These are phyloP conservation scores for Trichophyton mentagrophytes DNA, from an alignment of 2,329 filamentous ascomycete species.

Conservation along the genomic window DNA sequence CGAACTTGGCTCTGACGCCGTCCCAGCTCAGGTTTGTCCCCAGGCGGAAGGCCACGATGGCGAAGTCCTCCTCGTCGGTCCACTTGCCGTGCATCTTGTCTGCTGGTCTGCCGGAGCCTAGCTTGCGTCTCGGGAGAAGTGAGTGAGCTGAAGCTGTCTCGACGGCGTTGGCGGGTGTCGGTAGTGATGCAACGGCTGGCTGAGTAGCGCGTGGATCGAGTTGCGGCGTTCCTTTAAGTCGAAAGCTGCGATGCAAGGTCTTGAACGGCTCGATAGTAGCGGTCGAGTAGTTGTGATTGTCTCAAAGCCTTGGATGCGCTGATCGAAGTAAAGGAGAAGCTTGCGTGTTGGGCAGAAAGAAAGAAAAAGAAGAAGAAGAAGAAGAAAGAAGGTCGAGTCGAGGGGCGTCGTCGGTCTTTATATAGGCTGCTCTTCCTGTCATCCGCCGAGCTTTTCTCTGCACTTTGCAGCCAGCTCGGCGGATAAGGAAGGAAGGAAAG, in stretches of 20 bases:
- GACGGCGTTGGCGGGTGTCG: not conserved
- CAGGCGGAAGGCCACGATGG: slow-evolving; percentile 12
- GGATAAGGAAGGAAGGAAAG: not conserved
- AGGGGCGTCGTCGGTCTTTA: not conserved
- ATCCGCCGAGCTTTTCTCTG: slow-evolving; percentile 9
- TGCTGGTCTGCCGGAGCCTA: not conserved
- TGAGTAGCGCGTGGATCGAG: not conserved
- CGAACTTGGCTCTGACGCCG: slow-evolving; percentile 9
- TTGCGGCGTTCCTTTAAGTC: not conserved
- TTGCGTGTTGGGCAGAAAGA: not conserved
- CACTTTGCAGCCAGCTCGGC: slow-evolving; percentile 1
- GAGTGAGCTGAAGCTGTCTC: not conserved
- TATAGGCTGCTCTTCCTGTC: not conserved
- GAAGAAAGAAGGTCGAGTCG: not conserved
- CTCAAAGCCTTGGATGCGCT: not conserved
- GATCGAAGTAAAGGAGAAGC: no score
- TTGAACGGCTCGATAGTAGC: not conserved
- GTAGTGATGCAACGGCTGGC: no score
- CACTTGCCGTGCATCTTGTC: slow-evolving; percentile 8
- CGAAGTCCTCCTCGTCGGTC: slow-evolving; percentile 11
- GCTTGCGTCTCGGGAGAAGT: no score
- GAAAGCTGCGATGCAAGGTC: not conserved
- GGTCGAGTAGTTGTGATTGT: not conserved
- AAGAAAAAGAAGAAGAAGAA: not conserved
- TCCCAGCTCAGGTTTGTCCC: slow-evolving; percentile 13